Conservation (phyloP, 1,284 basidiomycete genomes). For the Irpex lacteus region DNA sequence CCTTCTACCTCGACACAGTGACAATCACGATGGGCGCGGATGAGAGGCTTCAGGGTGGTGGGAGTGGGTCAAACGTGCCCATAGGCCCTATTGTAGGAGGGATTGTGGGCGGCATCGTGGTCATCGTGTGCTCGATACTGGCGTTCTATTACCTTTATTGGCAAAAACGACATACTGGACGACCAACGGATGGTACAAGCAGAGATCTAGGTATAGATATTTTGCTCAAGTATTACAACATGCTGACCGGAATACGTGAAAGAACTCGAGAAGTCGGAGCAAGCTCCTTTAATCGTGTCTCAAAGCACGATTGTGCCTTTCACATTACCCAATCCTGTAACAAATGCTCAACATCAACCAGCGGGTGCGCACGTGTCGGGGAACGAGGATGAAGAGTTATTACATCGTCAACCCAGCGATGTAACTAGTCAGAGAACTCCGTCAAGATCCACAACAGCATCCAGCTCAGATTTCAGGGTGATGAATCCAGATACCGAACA, state of each 20-base stretch:
- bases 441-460: not conserved
- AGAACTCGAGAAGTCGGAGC: not conserved
- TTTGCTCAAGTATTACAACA: not conserved
- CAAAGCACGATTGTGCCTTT: not conserved
- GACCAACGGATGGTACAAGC: not conserved
- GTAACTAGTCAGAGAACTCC: not conserved
- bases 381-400: not conserved
- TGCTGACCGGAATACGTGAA: not conserved
- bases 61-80: not conserved
- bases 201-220: not conserved
- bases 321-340: not conserved
- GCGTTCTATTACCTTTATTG: conserved; percentile 14
- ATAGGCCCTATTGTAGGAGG: conserved; percentile 12
- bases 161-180: not conserved
- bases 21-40: conserved; percentile 3
- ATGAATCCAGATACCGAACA: not conserved
- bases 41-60: not conserved
- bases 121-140: conserved; percentile 5
- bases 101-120: conserved; percentile 9
- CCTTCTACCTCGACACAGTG: conserved; percentile 9
- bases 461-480: not conserved
- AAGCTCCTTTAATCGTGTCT: not conserved
- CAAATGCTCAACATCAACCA: not conserved
- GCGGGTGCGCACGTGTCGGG: not conserved
- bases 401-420: not conserved